Base-by-base conservation (phyloP, 768 basidiomycete species). In the Phaeolepiota aurea region DNA sequence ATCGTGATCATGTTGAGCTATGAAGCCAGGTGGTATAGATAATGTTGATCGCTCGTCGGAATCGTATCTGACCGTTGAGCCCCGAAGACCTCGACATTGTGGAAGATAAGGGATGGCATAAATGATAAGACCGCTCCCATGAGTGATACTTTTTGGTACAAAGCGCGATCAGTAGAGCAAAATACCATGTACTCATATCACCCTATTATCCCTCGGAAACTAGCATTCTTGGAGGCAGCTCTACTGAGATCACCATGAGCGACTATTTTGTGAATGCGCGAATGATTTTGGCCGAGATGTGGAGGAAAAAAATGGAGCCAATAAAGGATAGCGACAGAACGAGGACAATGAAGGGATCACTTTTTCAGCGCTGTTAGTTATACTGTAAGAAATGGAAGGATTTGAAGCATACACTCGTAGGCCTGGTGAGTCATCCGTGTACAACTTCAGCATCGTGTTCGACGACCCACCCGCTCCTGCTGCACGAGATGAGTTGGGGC, bases 381-480 rank as follows among this genome's bases (percentile, higher is more conserved):
- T n/a, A n/a, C n/a, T 47, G 31, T 36, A 14, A 19, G 22, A 34
- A 14, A 25, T 7, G 28, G 39, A 12, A 19, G 20, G 42, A 39
- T 18, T 5, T 44, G 33, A 28, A 30, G 37, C 92, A 60, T 59
- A 98, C 96, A 99, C 90, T 74, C 92, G 80, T 41, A 99, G 75
- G 16, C 96, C 96, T 35, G 89, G 90, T 44, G 93, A 93, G 57
- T 97, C 96, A 58, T 97, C 94, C 28, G 96, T 98, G 77, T 98
- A 98, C 3, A 99, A 74, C 67, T 89, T 91, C 56, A 99, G 77
- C 96, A 99, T 98, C 43, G 96, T 99, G 69, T 90, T 94, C 43
- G 85, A 89, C 25, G 88, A 92, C 41, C 96, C 96, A 40, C 96
- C 96, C 43, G 91, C 91, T 31, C 94, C 92, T 19, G 93, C 91